Percentiles rank a stretch among this genome's conserved stretches.
phyloP scores from a whole-genome alignment of 2,329 filamentous ascomycete genomes.

The Calonectria pauciramosa region DNA sequence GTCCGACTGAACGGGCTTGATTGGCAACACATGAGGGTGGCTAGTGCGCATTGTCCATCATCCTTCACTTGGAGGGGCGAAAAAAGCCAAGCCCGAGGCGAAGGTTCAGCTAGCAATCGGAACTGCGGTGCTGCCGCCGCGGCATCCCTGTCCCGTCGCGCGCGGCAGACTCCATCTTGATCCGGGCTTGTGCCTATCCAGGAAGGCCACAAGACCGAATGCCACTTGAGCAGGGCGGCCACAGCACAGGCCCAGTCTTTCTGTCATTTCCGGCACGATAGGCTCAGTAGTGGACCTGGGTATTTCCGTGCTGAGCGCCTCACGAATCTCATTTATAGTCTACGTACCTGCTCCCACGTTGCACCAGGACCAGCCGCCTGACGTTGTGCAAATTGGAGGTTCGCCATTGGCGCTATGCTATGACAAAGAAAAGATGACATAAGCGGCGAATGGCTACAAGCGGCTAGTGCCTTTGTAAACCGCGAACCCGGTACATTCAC shows the following conservation, averaged over 20 bases:
- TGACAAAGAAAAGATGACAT: not conserved
- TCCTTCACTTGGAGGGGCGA: not conserved
- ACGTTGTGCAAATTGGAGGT: not conserved
- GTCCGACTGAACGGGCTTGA: not conserved
- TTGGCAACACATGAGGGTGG: not conserved
- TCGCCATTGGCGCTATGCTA: not conserved
- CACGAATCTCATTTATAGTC: not conserved
- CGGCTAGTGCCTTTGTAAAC: not conserved
- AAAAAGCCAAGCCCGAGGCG: not conserved
- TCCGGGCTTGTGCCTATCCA: not conserved
- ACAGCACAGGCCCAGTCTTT: not conserved
- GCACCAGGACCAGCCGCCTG: not conserved
- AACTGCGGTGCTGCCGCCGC: not conserved
- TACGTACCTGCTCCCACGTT: not conserved
- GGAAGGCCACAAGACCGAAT: not conserved
- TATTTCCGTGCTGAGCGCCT: not conserved
- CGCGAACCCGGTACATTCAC: not conserved
- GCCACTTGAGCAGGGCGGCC: not conserved
- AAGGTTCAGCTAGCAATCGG: not conserved
- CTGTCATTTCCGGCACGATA: not conserved
- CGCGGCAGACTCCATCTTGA: not conserved
- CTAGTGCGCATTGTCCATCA: not conserved
- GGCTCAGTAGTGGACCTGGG: not conserved
- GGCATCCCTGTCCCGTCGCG: not conserved
- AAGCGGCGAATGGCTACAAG: not conserved